Evolutionary conservation across 129 eudicot species (phyloP).

Genomic region (Saussurea involucrata): DNA sequence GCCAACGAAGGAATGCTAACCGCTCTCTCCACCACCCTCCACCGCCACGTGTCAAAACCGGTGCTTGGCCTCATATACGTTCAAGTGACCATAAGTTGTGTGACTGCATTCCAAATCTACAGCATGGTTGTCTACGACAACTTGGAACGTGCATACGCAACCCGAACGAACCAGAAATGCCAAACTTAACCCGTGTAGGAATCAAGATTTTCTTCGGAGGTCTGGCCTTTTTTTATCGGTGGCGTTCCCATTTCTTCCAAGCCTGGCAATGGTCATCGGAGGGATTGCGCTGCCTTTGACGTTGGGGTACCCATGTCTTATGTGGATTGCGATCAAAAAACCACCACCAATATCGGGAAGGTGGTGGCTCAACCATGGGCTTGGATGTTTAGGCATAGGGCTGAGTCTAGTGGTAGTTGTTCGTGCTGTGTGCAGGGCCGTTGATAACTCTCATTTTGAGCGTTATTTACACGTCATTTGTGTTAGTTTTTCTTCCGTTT

Average conservation of each 20-base stretch:
- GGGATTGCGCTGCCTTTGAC: slow-evolving; percentile 51
- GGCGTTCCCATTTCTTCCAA: slow-evolving; percentile 59
- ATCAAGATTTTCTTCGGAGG: slow-evolving; percentile 54
- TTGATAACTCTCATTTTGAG: no score
- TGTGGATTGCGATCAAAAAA: slow-evolving; percentile 58
- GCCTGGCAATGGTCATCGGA: slow-evolving; percentile 42
- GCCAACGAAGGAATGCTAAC: slow-evolving; percentile 31
- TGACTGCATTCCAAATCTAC: slow-evolving; percentile 54
- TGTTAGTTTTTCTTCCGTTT: no score
- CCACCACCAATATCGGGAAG: slow-evolving; percentile 21
- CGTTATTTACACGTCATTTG: no score
- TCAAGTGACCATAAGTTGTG: slow-evolving; percentile 30
- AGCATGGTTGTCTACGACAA: slow-evolving; percentile 64
- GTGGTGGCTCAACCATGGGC: slow-evolving; percentile 46
- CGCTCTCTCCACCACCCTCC: slow-evolving; percentile 30
- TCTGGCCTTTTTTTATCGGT: slow-evolving; percentile 49
- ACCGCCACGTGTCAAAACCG: slow-evolving; percentile 27
- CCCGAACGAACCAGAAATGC: slow-evolving; percentile 35
- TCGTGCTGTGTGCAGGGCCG: slow-evolving; percentile 48
- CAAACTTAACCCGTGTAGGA: slow-evolving; percentile 30
- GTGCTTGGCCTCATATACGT: slow-evolving; percentile 37
- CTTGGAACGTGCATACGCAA: slow-evolving; percentile 45
- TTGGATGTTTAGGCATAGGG: slow-evolving; percentile 43
- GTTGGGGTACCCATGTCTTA: slow-evolving; percentile 55
- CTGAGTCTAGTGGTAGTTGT: slow-evolving; percentile 27